A percentile compares a stretch with the other conserved stretches of the same genome.
Evolutionary conservation across 306 rosid genomes (phyloP).

Genomic region (Ochetophila trinervis): DNA sequence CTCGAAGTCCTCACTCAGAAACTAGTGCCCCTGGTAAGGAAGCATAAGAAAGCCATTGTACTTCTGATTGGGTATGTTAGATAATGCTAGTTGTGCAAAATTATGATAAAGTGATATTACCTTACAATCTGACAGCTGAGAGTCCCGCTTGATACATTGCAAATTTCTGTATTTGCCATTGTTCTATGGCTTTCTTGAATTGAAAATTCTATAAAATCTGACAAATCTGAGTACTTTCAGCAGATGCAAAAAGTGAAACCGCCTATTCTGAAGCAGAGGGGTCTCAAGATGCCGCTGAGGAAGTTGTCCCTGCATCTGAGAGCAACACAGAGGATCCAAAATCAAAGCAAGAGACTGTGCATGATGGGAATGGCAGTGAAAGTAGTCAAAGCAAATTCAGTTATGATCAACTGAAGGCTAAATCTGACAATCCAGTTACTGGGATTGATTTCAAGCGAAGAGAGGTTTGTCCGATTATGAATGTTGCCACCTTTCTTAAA

Average conservation of each 20-base stretch:
- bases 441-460: conserved; percentile 88
- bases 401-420: conserved; percentile 86
- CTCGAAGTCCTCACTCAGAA: conserved; percentile 66
- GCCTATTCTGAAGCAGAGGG: conserved; percentile 51
- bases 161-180: neutral
- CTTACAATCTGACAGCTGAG: neutral
- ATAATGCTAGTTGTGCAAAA: neutral
- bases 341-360: conserved; percentile 49
- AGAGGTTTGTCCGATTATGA: conserved; percentile 59
- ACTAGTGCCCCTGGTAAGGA: conserved; percentile 50
- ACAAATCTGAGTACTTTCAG: conserved; percentile 31
- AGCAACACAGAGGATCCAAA: conserved; percentile 47
- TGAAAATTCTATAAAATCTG: conserved; percentile 17
- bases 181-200: conserved; percentile 6
- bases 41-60: conserved; percentile 1
- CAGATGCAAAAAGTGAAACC: conserved; percentile 56
- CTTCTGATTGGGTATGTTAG: conserved; percentile 8
- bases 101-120: neutral
- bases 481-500: conserved; percentile 2
- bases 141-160: too few relatives aligned
- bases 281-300: conserved; percentile 55
- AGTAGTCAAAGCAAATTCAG: conserved; percentile 41
- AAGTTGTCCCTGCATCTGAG: conserved; percentile 42
- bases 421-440: conserved; percentile 70
- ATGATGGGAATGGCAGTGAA: conserved; percentile 42